These are phyloP conservation scores for Ustilago nuda DNA, from an alignment of 1,284 basidiomycete genomes.

Conservation along the genomic window DNA sequence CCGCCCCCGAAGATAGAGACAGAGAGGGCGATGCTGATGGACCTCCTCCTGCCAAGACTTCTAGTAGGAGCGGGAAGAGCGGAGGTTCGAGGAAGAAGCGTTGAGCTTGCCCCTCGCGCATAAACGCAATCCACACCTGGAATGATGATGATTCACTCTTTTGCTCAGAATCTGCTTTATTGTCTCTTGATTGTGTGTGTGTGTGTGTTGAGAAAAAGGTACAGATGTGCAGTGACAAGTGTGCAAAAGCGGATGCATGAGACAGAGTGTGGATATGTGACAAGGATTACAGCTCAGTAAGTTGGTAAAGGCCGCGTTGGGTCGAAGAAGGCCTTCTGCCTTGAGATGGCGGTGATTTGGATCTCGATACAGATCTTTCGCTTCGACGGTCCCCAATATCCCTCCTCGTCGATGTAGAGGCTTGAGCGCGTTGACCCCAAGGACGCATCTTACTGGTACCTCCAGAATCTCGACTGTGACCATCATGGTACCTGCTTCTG, in stretches of 20 bases:
- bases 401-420: background rate
- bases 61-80: slow-evolving; percentile 1
- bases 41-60: background rate
- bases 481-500: background rate
- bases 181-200: background rate
- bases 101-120: background rate
- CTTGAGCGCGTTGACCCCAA: slow-evolving; percentile 14
- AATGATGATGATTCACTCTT: background rate
- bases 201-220: background rate
- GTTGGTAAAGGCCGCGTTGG: slow-evolving; percentile 22
- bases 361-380: slow-evolving; percentile 16
- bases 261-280: background rate
- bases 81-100: slow-evolving; percentile 31
- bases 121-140: background rate
- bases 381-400: background rate
- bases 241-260: background rate
- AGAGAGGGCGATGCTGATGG: slow-evolving; percentile 17
- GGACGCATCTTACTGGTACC: slow-evolving; percentile 8
- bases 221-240: background rate
- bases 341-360: slow-evolving; percentile 10
- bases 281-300: slow-evolving; percentile 8
- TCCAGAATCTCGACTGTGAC: background rate
- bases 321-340: slow-evolving; percentile 14
- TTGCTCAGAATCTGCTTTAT: background rate
- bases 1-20: slow-evolving; percentile 42